Conservation (phyloP, 352 stramenopile genomes). For the Thalassiosira oceanica region DNA sequence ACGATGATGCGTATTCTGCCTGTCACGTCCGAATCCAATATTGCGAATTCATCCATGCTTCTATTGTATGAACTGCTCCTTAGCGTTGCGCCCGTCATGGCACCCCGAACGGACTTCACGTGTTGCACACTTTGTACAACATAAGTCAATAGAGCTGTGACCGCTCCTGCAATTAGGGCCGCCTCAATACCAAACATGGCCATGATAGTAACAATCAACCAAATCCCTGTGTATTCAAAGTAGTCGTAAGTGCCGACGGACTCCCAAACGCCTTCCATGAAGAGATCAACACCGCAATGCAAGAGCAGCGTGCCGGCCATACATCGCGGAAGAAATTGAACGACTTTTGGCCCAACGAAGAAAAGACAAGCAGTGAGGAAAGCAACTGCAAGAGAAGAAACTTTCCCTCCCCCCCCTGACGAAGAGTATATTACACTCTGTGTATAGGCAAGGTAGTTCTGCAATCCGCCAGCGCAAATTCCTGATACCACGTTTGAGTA, state of each 20-base stretch:
- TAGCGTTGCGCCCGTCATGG: conserved; percentile 89
- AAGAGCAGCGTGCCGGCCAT: conserved; percentile 91
- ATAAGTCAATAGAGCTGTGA: conserved; percentile 88
- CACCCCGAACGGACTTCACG: conserved; percentile 86
- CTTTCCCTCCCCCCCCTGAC: conserved; percentile 74
- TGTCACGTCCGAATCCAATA: conserved; percentile 83
- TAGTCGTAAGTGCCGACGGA: conserved; percentile 85
- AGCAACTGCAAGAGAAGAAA: conserved; percentile 40
- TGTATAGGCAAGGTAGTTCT: conserved; percentile 87
- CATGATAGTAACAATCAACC: conserved; percentile 83
- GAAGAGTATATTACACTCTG: conserved; percentile 62
- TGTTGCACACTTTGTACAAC: conserved; percentile 86
- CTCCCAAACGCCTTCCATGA: conserved; percentile 88
- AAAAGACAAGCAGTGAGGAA: conserved; percentile 86
- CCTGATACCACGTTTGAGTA: conserved; percentile 88
- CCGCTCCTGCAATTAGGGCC: conserved; percentile 84
- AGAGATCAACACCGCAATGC: conserved; percentile 87
- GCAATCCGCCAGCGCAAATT: conserved; percentile 84
- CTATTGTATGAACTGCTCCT: conserved; percentile 78
- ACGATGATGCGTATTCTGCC: conserved; percentile 85
- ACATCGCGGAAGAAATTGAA: conserved; percentile 87
- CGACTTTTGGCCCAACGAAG: conserved; percentile 84
- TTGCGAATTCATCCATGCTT: conserved; percentile 79
- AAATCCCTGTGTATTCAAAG: conserved; percentile 89
- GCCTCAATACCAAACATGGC: conserved; percentile 89